These are phyloP conservation scores for Nectriaceae sp. DNA, from an alignment of 2,329 filamentous ascomycete species.

Conservation along the genomic window DNA sequence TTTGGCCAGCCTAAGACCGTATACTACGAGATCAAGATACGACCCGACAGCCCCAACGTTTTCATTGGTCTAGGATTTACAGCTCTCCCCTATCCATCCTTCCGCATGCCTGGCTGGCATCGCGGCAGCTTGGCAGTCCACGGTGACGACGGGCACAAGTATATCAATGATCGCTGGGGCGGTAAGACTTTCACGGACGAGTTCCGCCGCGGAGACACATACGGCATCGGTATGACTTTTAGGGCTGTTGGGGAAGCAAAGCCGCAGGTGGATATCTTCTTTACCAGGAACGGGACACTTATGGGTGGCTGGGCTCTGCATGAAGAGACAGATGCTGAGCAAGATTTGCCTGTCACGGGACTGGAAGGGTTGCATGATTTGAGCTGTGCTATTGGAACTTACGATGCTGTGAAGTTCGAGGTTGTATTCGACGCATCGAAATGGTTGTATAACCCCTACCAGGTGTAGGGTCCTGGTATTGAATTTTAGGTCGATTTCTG, in stretches of 20 bases:
- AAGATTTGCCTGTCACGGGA: slow-evolving; percentile 64
- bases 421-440: slow-evolving; percentile 59
- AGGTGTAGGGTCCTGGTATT: slow-evolving; percentile 10
- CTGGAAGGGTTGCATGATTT: slow-evolving; percentile 73
- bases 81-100: slow-evolving; percentile 75
- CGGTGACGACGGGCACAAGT: slow-evolving; percentile 76
- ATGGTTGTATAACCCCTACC: slow-evolving; percentile 54
- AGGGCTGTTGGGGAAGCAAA: slow-evolving; percentile 31
- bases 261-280: slow-evolving; percentile 53
- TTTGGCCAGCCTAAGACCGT: slow-evolving; percentile 50
- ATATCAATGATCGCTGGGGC: slow-evolving; percentile 74
- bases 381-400: slow-evolving; percentile 70
- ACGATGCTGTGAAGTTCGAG: slow-evolving; percentile 68
- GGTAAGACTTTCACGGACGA: slow-evolving; percentile 67
- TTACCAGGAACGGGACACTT: slow-evolving; percentile 66
- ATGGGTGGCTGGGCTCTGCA: slow-evolving; percentile 70
- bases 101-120: slow-evolving; percentile 81
- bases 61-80: slow-evolving; percentile 68
- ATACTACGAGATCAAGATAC: slow-evolving; percentile 72
- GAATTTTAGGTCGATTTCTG: too few relatives aligned
- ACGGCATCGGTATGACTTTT: slow-evolving; percentile 73
- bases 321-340: slow-evolving; percentile 68
- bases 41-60: slow-evolving; percentile 46
- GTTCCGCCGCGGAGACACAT: slow-evolving; percentile 65
- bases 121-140: slow-evolving; percentile 75